Evolutionary conservation across 805 yeast species (phyloP).

Genomic region (Citeromyces matritensis): DNA sequence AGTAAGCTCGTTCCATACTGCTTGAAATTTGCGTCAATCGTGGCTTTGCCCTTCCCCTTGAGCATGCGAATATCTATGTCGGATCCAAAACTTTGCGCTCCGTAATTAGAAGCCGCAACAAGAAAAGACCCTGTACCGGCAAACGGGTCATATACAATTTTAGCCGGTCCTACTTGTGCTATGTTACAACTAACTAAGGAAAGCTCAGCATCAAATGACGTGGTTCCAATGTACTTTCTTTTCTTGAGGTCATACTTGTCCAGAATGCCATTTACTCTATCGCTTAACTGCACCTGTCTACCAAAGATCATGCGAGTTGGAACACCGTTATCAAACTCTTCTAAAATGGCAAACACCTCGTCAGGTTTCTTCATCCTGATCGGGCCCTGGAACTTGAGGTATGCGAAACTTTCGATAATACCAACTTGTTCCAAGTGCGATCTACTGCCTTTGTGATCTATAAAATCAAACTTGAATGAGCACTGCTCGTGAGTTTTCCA

Average conservation of each 20-base stretch:
- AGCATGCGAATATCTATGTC: conserved; percentile 79
- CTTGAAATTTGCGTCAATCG: conserved; percentile 49
- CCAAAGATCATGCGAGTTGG: conserved; percentile 65
- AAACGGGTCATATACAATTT: conserved; percentile 82
- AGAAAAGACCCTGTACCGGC: conserved; percentile 94
- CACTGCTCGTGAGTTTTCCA: conserved; percentile 21
- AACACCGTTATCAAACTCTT: conserved; percentile 33
- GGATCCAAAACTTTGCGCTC: conserved; percentile 70
- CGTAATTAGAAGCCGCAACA: conserved; percentile 75
- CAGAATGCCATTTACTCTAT: conserved; percentile 43
- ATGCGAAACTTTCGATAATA: conserved; percentile 59
- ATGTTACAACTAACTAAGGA: conserved; percentile 79
- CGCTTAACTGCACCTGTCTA: conserved; percentile 46
- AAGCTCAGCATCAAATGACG: conserved; percentile 91
- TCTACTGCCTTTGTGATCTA: conserved; percentile 62
- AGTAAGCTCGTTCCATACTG: conserved; percentile 47
- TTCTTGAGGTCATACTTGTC: conserved; percentile 73
- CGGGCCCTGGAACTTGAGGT: conserved; percentile 60
- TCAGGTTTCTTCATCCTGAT: conserved; percentile 71
- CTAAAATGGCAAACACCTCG: conserved; percentile 54
- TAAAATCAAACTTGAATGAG: conserved; percentile 71
- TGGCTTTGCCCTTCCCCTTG: conserved; percentile 40
- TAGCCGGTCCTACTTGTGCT: conserved; percentile 54
- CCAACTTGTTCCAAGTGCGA: conserved; percentile 31
- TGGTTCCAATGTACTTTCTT: conserved; percentile 85